Evolutionary conservation across 2,329 filamentous ascomycete genomes (phyloP), one percentile per base, ranked within the genome.

Genomic region (Leptodontidium sp.): DNA sequence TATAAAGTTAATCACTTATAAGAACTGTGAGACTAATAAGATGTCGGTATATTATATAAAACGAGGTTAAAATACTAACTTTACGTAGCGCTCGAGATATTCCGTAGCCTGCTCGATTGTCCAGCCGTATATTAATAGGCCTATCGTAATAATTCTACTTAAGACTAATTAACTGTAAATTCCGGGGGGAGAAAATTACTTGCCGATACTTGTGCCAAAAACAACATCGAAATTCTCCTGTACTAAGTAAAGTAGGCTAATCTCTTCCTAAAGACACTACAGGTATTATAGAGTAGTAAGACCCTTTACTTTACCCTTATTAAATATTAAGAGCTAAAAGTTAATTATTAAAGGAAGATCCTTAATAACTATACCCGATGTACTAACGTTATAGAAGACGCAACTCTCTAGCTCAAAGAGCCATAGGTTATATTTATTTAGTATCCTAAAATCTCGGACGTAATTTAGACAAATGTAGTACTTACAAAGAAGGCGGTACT

Each of bases 1-100:
- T 29, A 55, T 55, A 21, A 55, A 55, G 52, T 55, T 8, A 55
- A 55, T 55, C 12, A 55, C 26, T 55, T 55, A 17, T 32, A 55
- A 55, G 26, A 55, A 35, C 17, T 55, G 14, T 17, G 8, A 55
- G 26, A 55, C 15, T 21, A 55, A 12, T 55, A 15, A 21, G 26
- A 55, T 55, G 6, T 55, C 26, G 26, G 52, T 55, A 21, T 55
- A 35, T 15, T 17, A 55, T 55, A 55, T 35, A 32, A 12, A 55
- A 55, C 26, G 26, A 55, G 52, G 26, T 55, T 55, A 21, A 55
- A 55, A 55, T 55, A 26, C 26, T 35, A 55, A 55, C 15, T 55
- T 15, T 55, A 15, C 26, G 12, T 55, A 55, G 52, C 15, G 26
- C 52, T 55, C 26, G 52, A 55, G 52, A 55, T 55, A 35, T 55